A percentile compares a stretch with the other conserved stretches of the same genome.
Evolutionary conservation across 164 flowering plant genomes (phyloP).

Genomic region (Dillenia turbinata): DNA sequence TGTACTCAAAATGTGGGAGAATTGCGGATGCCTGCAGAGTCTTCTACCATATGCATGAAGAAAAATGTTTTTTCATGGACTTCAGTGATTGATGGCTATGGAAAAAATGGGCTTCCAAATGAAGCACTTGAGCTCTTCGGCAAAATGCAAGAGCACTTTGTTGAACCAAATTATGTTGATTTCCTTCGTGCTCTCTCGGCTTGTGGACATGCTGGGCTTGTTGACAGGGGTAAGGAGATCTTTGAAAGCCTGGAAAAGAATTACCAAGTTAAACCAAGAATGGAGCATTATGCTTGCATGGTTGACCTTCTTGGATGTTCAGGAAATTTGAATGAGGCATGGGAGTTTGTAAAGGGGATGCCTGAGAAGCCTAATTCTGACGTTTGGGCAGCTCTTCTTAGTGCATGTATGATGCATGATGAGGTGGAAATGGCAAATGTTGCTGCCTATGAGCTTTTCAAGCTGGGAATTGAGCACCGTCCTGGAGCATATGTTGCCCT

Average conservation of each 20-base stretch:
- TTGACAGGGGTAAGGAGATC: conserved; percentile 54
- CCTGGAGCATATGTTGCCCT: conserved; percentile 87
- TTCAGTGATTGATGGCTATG: conserved; percentile 96
- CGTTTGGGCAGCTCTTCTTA: conserved; percentile 93
- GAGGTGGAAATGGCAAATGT: conserved; percentile 65
- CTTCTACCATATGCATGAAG: conserved; percentile 59
- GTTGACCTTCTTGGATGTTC: conserved; percentile 89
- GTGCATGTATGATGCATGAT: conserved; percentile 73
- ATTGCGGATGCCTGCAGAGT: conserved; percentile 59
- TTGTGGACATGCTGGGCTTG: conserved; percentile 88
- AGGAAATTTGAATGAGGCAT: conserved; percentile 60
- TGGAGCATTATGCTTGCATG: conserved; percentile 98
- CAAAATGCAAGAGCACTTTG: conserved; percentile 32
- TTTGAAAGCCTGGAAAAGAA: conserved; percentile 72
- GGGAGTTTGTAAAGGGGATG: conserved; percentile 59
- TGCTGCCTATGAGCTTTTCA: conserved; percentile 79
- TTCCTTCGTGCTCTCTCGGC: conserved; percentile 84
- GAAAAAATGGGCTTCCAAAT: conserved; percentile 69
- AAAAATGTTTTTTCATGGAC: conserved; percentile 88
- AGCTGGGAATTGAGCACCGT: conserved; percentile 38
- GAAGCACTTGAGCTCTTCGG: conserved; percentile 64
- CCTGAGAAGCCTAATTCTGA: conserved; percentile 78
- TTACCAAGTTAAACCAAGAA: conserved; percentile 58
- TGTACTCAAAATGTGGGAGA: conserved; percentile 88
- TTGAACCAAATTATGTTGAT: conserved; percentile 74